Evolutionary conservation across 768 basidiomycete species (phyloP).

Genomic region (Hortiboletus flavorubellus): DNA sequence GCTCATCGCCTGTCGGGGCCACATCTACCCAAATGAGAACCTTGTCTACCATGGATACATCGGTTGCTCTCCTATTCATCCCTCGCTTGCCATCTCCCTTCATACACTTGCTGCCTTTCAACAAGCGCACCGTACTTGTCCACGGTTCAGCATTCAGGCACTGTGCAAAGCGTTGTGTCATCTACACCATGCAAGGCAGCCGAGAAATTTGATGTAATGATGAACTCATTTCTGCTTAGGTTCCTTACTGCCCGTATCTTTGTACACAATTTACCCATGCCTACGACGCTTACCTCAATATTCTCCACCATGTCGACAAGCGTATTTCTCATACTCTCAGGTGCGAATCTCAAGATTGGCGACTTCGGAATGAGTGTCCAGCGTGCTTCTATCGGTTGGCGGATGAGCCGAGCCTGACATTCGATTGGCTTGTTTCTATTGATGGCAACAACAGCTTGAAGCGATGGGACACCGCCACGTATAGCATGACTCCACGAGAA

Average conservation of each 20-base stretch:
- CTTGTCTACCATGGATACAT: conserved; percentile 9
- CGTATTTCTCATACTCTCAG: background rate
- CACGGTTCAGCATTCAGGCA: conserved; percentile 7
- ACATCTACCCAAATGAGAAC: conserved; percentile 6
- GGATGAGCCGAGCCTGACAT: background rate
- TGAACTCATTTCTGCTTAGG: background rate
- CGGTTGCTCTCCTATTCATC: conserved; percentile 1
- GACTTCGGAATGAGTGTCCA: conserved; percentile 5
- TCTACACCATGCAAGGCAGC: background rate
- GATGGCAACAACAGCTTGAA: conserved; percentile 4
- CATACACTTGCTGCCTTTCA: conserved; percentile 8
- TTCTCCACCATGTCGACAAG: conserved; percentile 3
- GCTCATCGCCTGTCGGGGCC: too few species aligned
- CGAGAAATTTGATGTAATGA: too few species aligned
- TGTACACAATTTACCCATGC: background rate
- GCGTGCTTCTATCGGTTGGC: conserved; percentile 9
- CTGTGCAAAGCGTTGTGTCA: background rate
- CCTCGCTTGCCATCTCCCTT: conserved; percentile 12
- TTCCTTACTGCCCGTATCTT: conserved; percentile 3
- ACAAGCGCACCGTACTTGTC: conserved; percentile 5
- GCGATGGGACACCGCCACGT: background rate
- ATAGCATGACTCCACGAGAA: background rate
- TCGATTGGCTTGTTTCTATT: conserved; percentile 1
- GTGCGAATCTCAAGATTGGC: conserved; percentile 1
- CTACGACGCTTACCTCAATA: conserved; percentile 12